Evolutionary conservation across 371 early-diverging fungal genomes (phyloP).

Genomic region (Apophysomyces trapeziformis): DNA sequence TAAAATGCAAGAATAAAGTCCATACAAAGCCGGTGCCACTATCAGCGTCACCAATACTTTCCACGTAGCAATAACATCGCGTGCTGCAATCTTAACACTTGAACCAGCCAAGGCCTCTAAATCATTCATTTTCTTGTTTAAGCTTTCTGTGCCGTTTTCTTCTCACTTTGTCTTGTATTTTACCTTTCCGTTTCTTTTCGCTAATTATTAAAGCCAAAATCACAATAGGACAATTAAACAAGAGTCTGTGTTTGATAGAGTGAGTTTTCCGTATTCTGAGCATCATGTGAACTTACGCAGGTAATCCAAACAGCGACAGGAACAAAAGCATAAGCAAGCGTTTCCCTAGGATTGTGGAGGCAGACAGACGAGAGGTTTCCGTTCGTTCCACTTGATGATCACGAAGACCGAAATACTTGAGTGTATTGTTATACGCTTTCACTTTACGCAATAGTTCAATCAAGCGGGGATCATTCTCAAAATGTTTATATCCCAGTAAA

Average conservation of each 20-base stretch:
- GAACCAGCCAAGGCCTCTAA: constrained; percentile 78
- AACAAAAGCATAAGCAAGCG: constrained; percentile 62
- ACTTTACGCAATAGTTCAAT: constrained; percentile 61
- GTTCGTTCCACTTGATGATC: constrained; percentile 88
- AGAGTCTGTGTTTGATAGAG: constrained; percentile 32
- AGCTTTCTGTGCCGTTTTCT: background rate
- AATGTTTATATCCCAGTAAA: constrained; percentile 64
- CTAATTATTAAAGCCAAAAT: constrained; percentile 59
- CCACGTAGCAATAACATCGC: constrained; percentile 91
- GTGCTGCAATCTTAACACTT: constrained; percentile 82
- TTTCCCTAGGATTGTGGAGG: constrained; percentile 55
- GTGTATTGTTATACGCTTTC: constrained; percentile 74
- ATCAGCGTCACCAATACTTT: constrained; percentile 73
- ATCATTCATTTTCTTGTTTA: constrained; percentile 12
- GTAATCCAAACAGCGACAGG: constrained; percentile 68
- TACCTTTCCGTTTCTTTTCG: constrained; percentile 63
- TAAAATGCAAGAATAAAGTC: constrained; percentile 54
- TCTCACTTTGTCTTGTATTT: background rate
- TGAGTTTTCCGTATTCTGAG: constrained; percentile 20
- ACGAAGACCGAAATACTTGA: constrained; percentile 79
- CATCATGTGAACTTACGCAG: constrained; percentile 49
- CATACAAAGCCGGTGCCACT: constrained; percentile 65
- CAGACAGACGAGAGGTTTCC: constrained; percentile 54
- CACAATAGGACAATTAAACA: constrained; percentile 70
- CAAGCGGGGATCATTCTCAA: constrained; percentile 65